Evolutionary conservation across 768 basidiomycete species (phyloP), one percentile per base, ranked within the genome.

Genomic region (Lentinula lateritia): DNA sequence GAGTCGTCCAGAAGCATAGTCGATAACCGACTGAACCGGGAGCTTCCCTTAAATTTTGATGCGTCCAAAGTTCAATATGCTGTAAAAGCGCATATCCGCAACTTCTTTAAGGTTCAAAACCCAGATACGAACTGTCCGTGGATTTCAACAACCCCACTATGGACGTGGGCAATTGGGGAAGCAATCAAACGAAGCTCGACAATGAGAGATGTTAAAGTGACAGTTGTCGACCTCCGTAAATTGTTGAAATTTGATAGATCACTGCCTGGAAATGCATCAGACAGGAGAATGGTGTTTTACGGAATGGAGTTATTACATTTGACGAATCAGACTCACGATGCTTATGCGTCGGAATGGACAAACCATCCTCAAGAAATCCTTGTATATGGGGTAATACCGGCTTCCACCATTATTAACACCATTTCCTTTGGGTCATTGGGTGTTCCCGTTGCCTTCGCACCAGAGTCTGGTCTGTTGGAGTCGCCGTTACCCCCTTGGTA

Each of bases 301-400:
- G 53, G 53, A 6, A 54, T 54, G 36, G 53, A 54, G 18, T 54
- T 54, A n/a, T 39, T 54, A n/a, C 53, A 54, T 18, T 54, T 54
- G 53, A 54, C 53, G 5, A 20, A 20, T 0, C 53, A 54, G 53
- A 36, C 10, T 6, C 13, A 54, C 18, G 53, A 54, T 36, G 6
- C 32, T 13, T 15, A 13, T 10, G 53, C 53, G 8, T 16, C 36
- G 16, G 18, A 54, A 20, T 54, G 36, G 53, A 54, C 36, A 13
- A 39, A 54, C 20, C 35, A 35, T 38, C n/a, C 53, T 20, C 53
- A 54, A n/a, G 53, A 54, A 20, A 41, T 54, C 38, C 35, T 54
- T 35, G 53, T 54, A 1, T 54, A 36, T 20, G 53, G 53, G 53
- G 39, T 41, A 15, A 54, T 54, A 7, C 53, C 53, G 39, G 16